These are phyloP conservation scores for Astrephomene gubernaculifera DNA, from an alignment of 139 green algal species.

Conservation along the genomic window DNA sequence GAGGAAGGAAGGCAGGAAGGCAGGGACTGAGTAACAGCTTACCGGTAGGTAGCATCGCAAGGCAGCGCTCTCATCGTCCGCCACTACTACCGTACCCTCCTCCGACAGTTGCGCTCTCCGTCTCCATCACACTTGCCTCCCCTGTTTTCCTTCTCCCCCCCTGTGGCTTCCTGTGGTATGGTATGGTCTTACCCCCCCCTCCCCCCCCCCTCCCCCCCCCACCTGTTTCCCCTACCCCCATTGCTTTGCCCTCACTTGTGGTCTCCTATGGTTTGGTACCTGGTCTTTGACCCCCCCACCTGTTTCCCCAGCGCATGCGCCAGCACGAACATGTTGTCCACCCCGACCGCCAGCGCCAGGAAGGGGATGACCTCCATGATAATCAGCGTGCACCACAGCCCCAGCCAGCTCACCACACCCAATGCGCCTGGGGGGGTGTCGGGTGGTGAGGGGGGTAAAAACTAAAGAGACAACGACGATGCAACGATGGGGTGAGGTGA, in stretches of 20 bases:
- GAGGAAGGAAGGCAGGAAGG: neutral
- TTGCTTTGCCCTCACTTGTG: too few relatives aligned
- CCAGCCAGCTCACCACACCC: slow-evolving; percentile 68
- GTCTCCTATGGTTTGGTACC: too few relatives aligned
- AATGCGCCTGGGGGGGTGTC: slow-evolving; percentile 23
- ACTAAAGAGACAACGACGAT: too few relatives aligned
- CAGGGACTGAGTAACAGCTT: neutral
- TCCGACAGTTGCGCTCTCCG: neutral
- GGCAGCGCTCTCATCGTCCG: neutral
- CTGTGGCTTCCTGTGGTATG: too few relatives aligned
- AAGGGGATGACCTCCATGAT: slow-evolving; percentile 96
- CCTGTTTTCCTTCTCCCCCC: too few relatives aligned
- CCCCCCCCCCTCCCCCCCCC: too few relatives aligned
- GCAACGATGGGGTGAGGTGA: too few relatives aligned
- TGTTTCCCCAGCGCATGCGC: slow-evolving; percentile 79
- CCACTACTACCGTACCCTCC: too few relatives aligned
- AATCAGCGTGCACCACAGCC: slow-evolving; percentile 85
- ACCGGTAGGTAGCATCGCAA: neutral
- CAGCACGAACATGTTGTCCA: slow-evolving; percentile 98
- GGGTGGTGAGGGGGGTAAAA: too few relatives aligned
- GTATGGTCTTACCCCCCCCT: too few relatives aligned
- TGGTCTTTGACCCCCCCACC: too few relatives aligned
- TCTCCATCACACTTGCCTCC: neutral
- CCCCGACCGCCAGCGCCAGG: slow-evolving; percentile 90
- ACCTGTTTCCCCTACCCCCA: too few relatives aligned